Percentiles rank a stretch among this genome's conserved stretches.
Conservation (phyloP, 2,329 filamentous ascomycete genomes). For the Colletotrichum sp. region DNA sequence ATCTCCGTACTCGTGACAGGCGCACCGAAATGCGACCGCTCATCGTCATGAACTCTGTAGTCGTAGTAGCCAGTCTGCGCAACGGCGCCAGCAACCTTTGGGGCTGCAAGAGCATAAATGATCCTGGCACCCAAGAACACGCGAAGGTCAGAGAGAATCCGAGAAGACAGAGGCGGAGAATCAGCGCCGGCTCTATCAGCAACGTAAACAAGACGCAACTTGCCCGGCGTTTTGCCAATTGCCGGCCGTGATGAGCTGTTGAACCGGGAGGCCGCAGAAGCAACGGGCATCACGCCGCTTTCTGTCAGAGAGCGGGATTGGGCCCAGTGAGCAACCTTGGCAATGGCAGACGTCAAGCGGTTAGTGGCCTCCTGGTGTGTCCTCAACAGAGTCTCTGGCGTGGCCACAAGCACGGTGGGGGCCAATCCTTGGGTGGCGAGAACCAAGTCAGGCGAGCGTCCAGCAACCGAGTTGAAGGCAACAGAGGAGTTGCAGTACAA, state of each 20-base stretch:
- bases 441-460: conserved; percentile 71
- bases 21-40: conserved; percentile 76
- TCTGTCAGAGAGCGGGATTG: conserved; percentile 73
- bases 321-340: conserved; percentile 72
- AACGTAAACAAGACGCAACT: conserved; percentile 81
- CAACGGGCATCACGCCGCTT: conserved; percentile 75
- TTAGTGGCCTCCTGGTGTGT: conserved; percentile 68
- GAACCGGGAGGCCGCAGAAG: conserved; percentile 59
- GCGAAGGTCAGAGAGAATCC: conserved; percentile 79
- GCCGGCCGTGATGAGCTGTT: conserved; percentile 56
- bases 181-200: conserved; percentile 73
- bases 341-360: conserved; percentile 66
- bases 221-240: conserved; percentile 69
- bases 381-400: conserved; percentile 73
- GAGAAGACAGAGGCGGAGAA: conserved; percentile 68
- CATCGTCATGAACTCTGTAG: conserved; percentile 66
- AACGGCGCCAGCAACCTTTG: conserved; percentile 88
- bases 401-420: conserved; percentile 83
- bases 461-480: conserved; percentile 87
- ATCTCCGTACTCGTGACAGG: conserved; percentile 83
- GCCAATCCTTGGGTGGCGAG: conserved; percentile 76
- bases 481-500: conserved; percentile 86
- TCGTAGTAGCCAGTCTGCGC: conserved; percentile 88
- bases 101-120: conserved; percentile 82
- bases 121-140: conserved; percentile 81